Evolutionary conservation across 2,329 filamentous ascomycete species (phyloP), one percentile per base, ranked within the genome.

Genomic region (Pseudogymnoascus sp.): DNA sequence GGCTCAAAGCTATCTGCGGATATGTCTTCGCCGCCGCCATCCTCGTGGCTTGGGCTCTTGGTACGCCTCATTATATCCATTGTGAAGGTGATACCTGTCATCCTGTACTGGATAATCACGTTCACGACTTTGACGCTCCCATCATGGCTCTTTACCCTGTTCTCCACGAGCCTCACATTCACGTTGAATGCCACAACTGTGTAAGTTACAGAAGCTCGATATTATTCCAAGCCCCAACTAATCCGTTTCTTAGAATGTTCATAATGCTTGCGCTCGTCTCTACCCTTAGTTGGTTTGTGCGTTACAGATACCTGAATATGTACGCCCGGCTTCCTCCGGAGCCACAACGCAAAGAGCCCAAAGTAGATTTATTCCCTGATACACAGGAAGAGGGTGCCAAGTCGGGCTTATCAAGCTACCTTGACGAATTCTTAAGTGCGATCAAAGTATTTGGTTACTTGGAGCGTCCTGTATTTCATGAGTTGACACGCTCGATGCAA

Each of bases 381-480:
- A 87, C 89, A 3, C 90, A 96, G 69, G 93, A 96, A 67, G 89
- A 89, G 58, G 92, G 92, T 65, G 86, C 86, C 31, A 99, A 99
- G 74, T 87, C 92, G 0, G 94, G 93, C 0, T 79, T 99, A 47
- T 86, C 91, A n/a, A 99, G 92, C 72, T 99, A 99, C 68, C 81
- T 99, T 26, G 94, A 99, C 74, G 95, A 99, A 73, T 99, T 99
- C 69, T 79, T 99, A 21, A 97, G 92, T 72, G 94, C 95, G 31
- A 99, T 99, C 78, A 99, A 97, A 75, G 94, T 99, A 62, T 99
- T 99, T 75, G 94, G 94, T 7, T 99, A 97, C 71, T 79, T 99
- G 44, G 94, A 99, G 73, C 85, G 94, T 26, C 92, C 94, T 0
- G 94, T 99, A 41, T 99, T 99, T 71, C 95, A 99, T 71, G 94